Conservation (phyloP, 2,329 filamentous ascomycete species). For the Penicillium glabrum region DNA sequence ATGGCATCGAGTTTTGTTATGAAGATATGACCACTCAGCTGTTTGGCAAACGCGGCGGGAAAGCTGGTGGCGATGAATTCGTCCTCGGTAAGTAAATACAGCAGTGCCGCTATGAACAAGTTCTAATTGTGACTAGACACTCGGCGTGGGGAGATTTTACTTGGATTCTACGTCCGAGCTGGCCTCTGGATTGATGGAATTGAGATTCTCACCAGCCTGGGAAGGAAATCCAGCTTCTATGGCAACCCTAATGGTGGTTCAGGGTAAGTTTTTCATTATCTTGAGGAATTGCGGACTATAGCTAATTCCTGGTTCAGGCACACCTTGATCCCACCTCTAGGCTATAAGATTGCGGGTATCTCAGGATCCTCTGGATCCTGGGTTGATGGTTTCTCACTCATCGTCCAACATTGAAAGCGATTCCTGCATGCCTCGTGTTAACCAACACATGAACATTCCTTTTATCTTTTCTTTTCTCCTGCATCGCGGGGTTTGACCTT, state of each 20-base stretch:
- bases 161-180: constrained; percentile 80
- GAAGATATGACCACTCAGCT: constrained; percentile 82
- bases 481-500: constrained; percentile 1
- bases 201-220: constrained; percentile 83
- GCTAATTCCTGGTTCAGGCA: constrained; percentile 56
- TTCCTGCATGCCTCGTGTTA: not conserved
- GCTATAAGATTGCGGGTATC: constrained; percentile 84
- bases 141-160: constrained; percentile 78
- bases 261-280: constrained; percentile 59
- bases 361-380: constrained; percentile 77
- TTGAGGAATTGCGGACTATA: not conserved
- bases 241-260: constrained; percentile 79
- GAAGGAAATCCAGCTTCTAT: constrained; percentile 81
- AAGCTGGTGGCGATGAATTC: constrained; percentile 70
- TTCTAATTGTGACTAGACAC: constrained; percentile 58
- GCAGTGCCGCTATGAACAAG: not conserved
- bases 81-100: constrained; percentile 60
- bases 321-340: constrained; percentile 82
- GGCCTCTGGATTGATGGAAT: constrained; percentile 83
- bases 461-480: constrained; percentile 4
- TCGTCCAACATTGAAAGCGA: constrained; percentile 64
- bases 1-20: constrained; percentile 90
- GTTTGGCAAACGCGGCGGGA: constrained; percentile 78
- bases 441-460: not conserved
- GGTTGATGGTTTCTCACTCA: constrained; percentile 82